A percentile compares a stretch with the other conserved stretches of the same genome.
phyloP scores from a whole-genome alignment of 495 filamentous ascomycete genomes.

The Tuber indicum region DNA sequence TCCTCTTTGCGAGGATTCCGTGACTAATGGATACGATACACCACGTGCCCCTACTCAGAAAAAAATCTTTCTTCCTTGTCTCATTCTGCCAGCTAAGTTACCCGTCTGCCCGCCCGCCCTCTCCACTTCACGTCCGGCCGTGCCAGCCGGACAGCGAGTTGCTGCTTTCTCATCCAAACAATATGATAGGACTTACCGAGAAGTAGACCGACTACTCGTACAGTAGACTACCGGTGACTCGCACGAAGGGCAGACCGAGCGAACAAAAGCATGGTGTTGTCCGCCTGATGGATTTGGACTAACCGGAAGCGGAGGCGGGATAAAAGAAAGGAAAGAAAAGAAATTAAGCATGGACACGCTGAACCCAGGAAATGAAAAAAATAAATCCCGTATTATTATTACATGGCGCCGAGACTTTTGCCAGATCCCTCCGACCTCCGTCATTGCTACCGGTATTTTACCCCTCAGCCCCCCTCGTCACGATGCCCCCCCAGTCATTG shows the following conservation, averaged over 20 bases:
- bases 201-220: neutral
- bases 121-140: neutral
- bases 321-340: neutral
- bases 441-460: neutral
- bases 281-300: neutral
- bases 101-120: neutral
- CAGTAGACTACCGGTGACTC: neutral
- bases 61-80: slow-evolving; percentile 15
- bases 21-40: slow-evolving; percentile 34
- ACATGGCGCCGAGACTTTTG: neutral
- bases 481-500: neutral
- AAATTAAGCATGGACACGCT: neutral
- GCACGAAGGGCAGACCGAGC: neutral
- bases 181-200: neutral
- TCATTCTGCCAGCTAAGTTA: slow-evolving; percentile 1
- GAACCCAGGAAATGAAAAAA: neutral
- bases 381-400: neutral
- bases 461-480: neutral
- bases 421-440: neutral
- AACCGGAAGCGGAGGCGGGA: neutral
- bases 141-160: no score
- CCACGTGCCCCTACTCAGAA: slow-evolving; percentile 28
- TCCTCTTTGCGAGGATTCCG: slow-evolving; percentile 36
- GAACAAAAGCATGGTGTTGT: neutral
- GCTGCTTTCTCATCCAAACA: slow-evolving; percentile 3